Percentiles rank a stretch among this genome's conserved stretches.
These are phyloP conservation scores for Yamadazyma olivae DNA, from an alignment of 805 yeast species.

Conservation along the genomic window DNA sequence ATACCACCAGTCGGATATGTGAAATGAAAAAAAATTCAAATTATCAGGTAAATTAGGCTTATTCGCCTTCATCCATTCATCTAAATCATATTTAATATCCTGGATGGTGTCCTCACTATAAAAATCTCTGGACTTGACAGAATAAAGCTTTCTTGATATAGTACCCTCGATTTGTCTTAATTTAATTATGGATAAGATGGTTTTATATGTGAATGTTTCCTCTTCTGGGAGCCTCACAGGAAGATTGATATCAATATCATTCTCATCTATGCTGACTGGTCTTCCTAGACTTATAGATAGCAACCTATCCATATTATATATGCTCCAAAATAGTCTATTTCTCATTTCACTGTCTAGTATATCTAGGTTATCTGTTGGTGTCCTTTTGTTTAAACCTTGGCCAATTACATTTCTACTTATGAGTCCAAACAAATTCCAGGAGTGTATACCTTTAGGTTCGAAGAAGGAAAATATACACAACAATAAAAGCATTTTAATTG, in stretches of 20 bases:
- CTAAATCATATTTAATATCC: conserved; percentile 9
- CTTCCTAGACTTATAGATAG: conserved; percentile 7
- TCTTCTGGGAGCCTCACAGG: conserved; percentile 28
- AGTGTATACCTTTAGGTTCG: conserved; percentile 46
- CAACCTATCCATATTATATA: conserved; percentile 4
- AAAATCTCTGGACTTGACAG: conserved; percentile 34
- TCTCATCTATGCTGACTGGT: conserved; percentile 6
- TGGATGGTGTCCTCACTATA: conserved; percentile 9
- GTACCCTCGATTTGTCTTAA: conserved; percentile 47
- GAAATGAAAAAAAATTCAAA: conserved; percentile 28
- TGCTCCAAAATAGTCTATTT: conserved; percentile 23
- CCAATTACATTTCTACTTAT: conserved; percentile 43
- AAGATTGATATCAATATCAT: conserved; percentile 7
- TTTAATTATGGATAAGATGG: conserved; percentile 39
- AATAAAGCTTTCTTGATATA: conserved; percentile 44
- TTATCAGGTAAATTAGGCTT: conserved; percentile 30
- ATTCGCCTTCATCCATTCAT: conserved; percentile 27
- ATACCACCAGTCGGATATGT: conserved; percentile 31
- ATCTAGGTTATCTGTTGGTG: conserved; percentile 15
- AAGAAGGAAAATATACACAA: conserved; percentile 50
- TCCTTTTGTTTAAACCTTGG: conserved; percentile 44
- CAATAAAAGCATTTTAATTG: conserved; percentile 39
- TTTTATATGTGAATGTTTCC: conserved; percentile 37
- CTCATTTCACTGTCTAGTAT: conserved; percentile 35
- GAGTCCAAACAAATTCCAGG: conserved; percentile 53